Evolutionary conservation across 2,329 filamentous ascomycete genomes (phyloP).

Genomic region (Leptographium radiaticola): DNA sequence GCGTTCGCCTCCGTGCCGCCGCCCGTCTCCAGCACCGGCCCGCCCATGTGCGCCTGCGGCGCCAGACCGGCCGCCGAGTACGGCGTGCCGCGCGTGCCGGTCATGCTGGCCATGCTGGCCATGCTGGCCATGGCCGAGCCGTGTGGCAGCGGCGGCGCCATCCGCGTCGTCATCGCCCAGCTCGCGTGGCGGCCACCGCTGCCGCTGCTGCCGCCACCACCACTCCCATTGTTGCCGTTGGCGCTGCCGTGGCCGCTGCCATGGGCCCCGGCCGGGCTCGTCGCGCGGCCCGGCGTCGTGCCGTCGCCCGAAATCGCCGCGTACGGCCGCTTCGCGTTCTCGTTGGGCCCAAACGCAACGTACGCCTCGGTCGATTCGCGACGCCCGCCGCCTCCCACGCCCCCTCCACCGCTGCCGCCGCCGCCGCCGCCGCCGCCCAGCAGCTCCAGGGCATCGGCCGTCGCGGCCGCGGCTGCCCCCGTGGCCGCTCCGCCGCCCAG

Average conservation of each 20-base stretch:
- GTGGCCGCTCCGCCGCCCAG: conserved; percentile 31
- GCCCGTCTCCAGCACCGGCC: neutral
- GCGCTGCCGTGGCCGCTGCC: neutral
- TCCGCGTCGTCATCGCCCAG: conserved; percentile 32
- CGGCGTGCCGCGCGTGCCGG: conserved; percentile 1
- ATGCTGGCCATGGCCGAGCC: neutral
- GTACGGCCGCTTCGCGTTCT: conserved; percentile 33
- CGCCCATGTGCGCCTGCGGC: conserved; percentile 5
- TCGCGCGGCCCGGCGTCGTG: conserved; percentile 24
- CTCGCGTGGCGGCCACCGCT: conserved; percentile 22
- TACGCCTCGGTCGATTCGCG: conserved; percentile 36
- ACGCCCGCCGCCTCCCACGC: conserved; percentile 18
- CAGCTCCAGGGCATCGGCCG: conserved; percentile 14
- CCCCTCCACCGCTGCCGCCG: conserved; percentile 15
- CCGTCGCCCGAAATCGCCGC: conserved; percentile 30
- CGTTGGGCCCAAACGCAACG: conserved; percentile 16
- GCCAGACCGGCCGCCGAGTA: conserved; percentile 7
- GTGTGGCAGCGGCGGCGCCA: neutral
- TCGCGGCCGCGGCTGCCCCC: conserved; percentile 7
- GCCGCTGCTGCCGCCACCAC: conserved; percentile 12
- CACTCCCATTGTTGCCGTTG: neutral
- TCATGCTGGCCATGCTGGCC: conserved; percentile 14
- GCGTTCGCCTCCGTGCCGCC: no score
- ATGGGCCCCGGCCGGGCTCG: neutral
- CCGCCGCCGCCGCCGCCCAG: neutral